Evolutionary conservation across 345 rosid genomes (phyloP).

Genomic region (Durio zibethinus): DNA sequence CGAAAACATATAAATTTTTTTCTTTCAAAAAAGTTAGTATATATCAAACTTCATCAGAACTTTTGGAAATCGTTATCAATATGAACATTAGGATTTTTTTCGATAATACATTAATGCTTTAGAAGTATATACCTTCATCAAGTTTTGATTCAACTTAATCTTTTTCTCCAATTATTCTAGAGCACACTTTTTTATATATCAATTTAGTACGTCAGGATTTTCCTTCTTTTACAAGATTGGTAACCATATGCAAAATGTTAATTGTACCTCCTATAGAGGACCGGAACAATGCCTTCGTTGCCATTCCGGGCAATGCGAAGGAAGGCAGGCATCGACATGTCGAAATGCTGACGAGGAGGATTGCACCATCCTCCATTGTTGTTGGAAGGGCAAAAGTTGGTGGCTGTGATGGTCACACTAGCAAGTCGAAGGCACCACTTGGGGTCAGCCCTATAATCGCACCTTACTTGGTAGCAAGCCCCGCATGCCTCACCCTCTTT

Average conservation of each 20-base stretch:
- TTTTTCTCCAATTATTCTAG: too few species aligned
- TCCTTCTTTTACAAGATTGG: not conserved
- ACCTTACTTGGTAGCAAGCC: conserved; percentile 65
- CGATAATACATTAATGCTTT: too few species aligned
- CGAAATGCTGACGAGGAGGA: conserved; percentile 74
- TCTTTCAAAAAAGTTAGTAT: too few species aligned
- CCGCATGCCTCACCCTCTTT: conserved; percentile 70
- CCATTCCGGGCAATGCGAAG: conserved; percentile 63
- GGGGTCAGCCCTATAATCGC: conserved; percentile 57
- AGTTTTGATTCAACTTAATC: too few species aligned
- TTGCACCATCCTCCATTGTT: conserved; percentile 83
- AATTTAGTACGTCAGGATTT: too few species aligned
- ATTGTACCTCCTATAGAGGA: conserved; percentile 51
- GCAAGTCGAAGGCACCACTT: conserved; percentile 69
- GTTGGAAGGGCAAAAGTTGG: conserved; percentile 80
- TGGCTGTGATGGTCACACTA: conserved; percentile 60
- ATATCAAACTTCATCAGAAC: too few species aligned
- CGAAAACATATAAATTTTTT: too few species aligned
- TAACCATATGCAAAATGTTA: not conserved
- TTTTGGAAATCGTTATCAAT: too few species aligned
- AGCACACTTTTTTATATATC: too few species aligned
- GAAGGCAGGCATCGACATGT: conserved; percentile 76
- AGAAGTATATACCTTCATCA: too few species aligned
- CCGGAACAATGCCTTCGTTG: conserved; percentile 75
- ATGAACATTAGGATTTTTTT: too few species aligned